Evolutionary conservation across 768 basidiomycete genomes (phyloP), one percentile per base, ranked within the genome.

Genomic region (Boletus bicolor): DNA sequence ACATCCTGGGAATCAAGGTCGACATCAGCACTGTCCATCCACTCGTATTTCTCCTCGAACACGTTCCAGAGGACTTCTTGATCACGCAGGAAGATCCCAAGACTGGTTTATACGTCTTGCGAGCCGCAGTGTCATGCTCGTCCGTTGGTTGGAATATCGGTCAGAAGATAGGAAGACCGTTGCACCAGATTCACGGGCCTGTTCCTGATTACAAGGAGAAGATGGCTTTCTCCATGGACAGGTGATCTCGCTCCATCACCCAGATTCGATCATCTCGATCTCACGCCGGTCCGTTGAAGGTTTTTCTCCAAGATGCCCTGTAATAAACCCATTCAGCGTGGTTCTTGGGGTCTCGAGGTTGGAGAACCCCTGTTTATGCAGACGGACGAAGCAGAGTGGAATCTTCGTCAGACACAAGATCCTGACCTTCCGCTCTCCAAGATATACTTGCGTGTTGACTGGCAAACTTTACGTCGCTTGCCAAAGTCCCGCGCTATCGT

Each of bases 51-150:
- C 68, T 83, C 5, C 69, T 82, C n/a, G 68, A 81, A 28, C 70
- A 82, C 53, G 71, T 82, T 11, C 81, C 81, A 10, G 80, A 82
- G 60, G 82, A 82, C 55, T 82, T 82, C 60, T 39, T 76, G 3
- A 70, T 83, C 38, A 75, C 68, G 26, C 72, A 73, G 56, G 58
- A 72, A 49, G 78, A 82, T 55, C 62, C 72, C 8, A 63, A 68
- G 52, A 79, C 75, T 0, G 79, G 77, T 3, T 53, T 77, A 12
- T 80, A 82, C 51, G 56, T 66, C 51, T 64, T 82, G 53, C 71
- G 73, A n/a, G 79, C 79, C 15, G 79, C 68, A 1, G 74, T 82
- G 1, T 71, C 66, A 1, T 75, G 76, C 56, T 82, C 81, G 15
- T 74, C 79, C 6, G 57, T 83, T 1, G 79, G 80, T 21, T 82